These are phyloP conservation scores for Brasenia schreberi DNA, from an alignment of 164 flowering plant genomes.

Conservation along the genomic window DNA sequence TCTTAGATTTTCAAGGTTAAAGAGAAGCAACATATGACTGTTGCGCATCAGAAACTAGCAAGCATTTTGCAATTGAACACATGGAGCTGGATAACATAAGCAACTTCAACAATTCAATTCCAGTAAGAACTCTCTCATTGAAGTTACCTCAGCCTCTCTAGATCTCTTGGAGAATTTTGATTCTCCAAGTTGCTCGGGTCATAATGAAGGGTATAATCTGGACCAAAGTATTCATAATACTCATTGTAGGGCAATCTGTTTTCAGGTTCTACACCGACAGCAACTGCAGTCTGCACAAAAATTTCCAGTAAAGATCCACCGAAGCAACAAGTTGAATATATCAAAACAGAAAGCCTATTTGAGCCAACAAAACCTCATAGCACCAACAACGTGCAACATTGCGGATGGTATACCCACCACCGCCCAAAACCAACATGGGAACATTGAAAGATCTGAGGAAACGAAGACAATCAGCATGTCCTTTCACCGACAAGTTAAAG, in stretches of 20 bases:
- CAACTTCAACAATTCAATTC: too few species aligned
- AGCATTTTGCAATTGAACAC: too few species aligned
- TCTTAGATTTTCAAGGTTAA: too few species aligned
- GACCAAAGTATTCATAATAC: slow-evolving; percentile 89
- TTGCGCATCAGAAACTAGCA: too few species aligned
- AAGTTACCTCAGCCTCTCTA: slow-evolving; percentile 65
- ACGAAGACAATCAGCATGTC: slow-evolving; percentile 87
- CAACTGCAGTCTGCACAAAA: slow-evolving; percentile 75
- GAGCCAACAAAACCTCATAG: slow-evolving; percentile 55
- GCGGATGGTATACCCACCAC: slow-evolving; percentile 88
- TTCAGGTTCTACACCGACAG: slow-evolving; percentile 87
- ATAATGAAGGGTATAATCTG: slow-evolving; percentile 75
- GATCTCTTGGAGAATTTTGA: slow-evolving; percentile 48
- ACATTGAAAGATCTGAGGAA: slow-evolving; percentile 79
- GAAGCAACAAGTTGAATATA: neutral
- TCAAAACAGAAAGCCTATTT: neutral
- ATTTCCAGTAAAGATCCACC: neutral
- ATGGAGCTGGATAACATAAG: too few species aligned
- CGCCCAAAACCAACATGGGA: slow-evolving; percentile 89
- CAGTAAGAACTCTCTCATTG: neutral
- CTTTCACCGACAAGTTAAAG: slow-evolving; percentile 86
- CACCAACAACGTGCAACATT: slow-evolving; percentile 99
- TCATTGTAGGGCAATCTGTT: slow-evolving; percentile 76
- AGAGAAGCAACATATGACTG: too few species aligned
- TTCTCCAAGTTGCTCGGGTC: slow-evolving; percentile 61